A percentile compares a stretch with the other conserved stretches of the same genome.
Evolutionary conservation across 1,139 yeast species (phyloP).

Genomic region (Nakaseomyces sp.): DNA sequence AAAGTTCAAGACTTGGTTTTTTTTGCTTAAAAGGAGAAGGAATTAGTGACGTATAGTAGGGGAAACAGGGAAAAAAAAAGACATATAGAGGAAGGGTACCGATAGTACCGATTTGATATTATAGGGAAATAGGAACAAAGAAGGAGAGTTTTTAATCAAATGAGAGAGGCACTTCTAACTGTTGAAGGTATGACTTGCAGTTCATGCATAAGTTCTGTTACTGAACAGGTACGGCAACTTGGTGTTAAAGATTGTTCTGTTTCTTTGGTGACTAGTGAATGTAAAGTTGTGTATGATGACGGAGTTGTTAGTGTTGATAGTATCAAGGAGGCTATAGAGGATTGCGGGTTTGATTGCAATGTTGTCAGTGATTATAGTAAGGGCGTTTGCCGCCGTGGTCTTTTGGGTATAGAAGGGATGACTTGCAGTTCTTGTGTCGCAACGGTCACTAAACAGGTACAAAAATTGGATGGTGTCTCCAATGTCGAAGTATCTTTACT

Average conservation of each 20-base stretch:
- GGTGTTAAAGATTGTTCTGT: constrained; percentile 55
- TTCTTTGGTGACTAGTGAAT: constrained; percentile 68
- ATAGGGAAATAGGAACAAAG: neutral
- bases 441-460: constrained; percentile 50
- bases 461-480: constrained; percentile 34
- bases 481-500: constrained; percentile 54
- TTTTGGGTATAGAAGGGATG: constrained; percentile 51
- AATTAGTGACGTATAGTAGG: too few relatives aligned
- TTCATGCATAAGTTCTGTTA: constrained; percentile 62
- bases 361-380: constrained; percentile 21
- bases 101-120: too few relatives aligned
- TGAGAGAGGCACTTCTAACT: constrained; percentile 16
- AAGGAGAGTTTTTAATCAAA: constrained; percentile 5
- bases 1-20: too few relatives aligned
- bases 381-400: neutral
- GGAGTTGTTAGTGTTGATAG: constrained; percentile 29
- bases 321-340: constrained; percentile 49
- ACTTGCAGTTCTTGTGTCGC: constrained; percentile 80
- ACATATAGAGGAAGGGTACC: too few relatives aligned
- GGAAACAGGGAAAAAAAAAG: too few relatives aligned
- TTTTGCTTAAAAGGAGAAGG: too few relatives aligned
- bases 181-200: constrained; percentile 84
- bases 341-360: constrained; percentile 63
- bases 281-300: constrained; percentile 41
- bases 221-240: constrained; percentile 40